Conservation (phyloP, 1,139 yeast species). For the Suhomyces coccinellae region DNA sequence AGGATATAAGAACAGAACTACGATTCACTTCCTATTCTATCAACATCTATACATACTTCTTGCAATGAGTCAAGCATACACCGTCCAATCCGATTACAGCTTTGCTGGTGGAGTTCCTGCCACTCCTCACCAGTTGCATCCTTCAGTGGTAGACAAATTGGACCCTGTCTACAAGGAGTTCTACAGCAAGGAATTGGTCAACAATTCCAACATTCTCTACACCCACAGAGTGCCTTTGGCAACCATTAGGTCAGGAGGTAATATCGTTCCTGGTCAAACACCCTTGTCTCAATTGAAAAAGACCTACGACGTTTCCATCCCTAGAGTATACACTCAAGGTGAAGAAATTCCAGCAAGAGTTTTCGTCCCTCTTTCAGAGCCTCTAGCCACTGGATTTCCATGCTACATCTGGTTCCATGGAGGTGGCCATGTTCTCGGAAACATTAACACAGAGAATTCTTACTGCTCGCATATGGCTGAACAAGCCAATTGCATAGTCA, state of each 20-base stretch:
- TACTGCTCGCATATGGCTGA: constrained; percentile 46
- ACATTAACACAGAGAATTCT: constrained; percentile 45
- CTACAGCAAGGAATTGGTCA: constrained; percentile 29
- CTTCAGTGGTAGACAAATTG: constrained; percentile 22
- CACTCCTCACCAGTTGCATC: constrained; percentile 28
- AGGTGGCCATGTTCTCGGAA: constrained; percentile 53
- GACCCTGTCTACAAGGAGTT: constrained; percentile 41
- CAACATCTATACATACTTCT: too few species aligned
- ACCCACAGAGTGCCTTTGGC: constrained; percentile 44
- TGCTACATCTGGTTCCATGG: constrained; percentile 50
- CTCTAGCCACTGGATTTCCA: constrained; percentile 47
- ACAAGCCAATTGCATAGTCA: constrained; percentile 35
- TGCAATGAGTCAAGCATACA: constrained; percentile 2
- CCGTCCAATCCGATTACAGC: constrained; percentile 21
- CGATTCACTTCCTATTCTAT: too few species aligned
- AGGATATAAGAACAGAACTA: too few species aligned
- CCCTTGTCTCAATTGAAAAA: constrained; percentile 29
- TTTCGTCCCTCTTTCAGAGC: constrained; percentile 37
- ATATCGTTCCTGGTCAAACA: constrained; percentile 47
- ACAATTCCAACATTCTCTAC: constrained; percentile 36
- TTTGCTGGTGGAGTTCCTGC: constrained; percentile 26
- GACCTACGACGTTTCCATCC: constrained; percentile 35
- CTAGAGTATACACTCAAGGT: constrained; percentile 33
- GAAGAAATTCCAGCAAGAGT: constrained; percentile 39
- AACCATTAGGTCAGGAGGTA: constrained; percentile 41